These are phyloP conservation scores for Xylariaceae sp. DNA, from an alignment of 2,329 filamentous ascomycete genomes.

Conservation along the genomic window DNA sequence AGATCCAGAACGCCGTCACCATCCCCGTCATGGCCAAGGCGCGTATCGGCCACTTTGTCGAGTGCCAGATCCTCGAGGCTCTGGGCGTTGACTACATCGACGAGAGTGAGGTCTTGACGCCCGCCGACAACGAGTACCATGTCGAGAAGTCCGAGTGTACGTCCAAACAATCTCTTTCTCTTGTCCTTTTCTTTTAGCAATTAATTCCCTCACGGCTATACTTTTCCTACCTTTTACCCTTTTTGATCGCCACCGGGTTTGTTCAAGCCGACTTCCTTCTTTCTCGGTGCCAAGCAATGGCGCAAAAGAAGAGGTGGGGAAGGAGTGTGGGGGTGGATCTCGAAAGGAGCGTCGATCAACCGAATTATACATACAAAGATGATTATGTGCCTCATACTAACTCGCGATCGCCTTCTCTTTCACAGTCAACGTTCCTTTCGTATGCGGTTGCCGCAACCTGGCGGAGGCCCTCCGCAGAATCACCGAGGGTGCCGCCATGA, in stretches of 20 bases:
- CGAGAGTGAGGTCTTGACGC: constrained; percentile 95
- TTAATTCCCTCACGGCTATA: no score
- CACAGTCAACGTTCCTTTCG: constrained; percentile 70
- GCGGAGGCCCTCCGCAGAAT: constrained; percentile 90
- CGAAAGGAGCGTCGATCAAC: background rate
- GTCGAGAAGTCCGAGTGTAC: constrained; percentile 73
- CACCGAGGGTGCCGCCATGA: constrained; percentile 94
- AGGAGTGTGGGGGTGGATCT: no score
- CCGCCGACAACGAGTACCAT: constrained; percentile 84
- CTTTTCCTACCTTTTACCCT: background rate
- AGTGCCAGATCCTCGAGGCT: constrained; percentile 96
- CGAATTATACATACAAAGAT: background rate
- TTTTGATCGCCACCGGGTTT: background rate
- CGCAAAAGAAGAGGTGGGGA: no score
- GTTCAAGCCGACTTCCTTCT: background rate
- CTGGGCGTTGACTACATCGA: constrained; percentile 97
- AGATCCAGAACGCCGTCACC: constrained; percentile 90
- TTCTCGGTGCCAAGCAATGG: no score
- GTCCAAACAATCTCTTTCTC: background rate
- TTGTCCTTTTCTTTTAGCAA: background rate
- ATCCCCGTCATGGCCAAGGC: constrained; percentile 99
- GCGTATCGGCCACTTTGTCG: constrained; percentile 94
- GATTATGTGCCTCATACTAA: background rate
- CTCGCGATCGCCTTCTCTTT: background rate
- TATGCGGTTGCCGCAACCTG: constrained; percentile 92